A percentile compares a stretch with the other conserved stretches of the same genome.
phyloP scores from a whole-genome alignment of 1,284 basidiomycete genomes.

The Clitocybe nebularis region DNA sequence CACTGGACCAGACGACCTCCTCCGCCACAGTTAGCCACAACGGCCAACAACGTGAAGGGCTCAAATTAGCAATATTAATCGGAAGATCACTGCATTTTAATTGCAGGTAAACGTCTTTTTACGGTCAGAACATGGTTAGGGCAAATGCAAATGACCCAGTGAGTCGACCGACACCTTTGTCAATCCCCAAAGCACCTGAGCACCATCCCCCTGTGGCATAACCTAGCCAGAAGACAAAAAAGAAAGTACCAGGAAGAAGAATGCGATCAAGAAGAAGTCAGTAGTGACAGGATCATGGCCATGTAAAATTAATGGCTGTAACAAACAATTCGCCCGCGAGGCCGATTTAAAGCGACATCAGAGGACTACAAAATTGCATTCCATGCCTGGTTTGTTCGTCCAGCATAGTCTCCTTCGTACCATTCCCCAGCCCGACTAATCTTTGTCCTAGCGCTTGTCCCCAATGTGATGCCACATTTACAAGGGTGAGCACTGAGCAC shows the following conservation, averaged over 20 bases:
- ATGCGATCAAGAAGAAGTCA: slow-evolving; percentile 40
- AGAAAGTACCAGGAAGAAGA: slow-evolving; percentile 40
- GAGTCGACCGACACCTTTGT: slow-evolving; percentile 13
- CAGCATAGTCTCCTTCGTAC: slow-evolving; percentile 9
- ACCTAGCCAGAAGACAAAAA: slow-evolving; percentile 44
- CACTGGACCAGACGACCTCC: slow-evolving; percentile 5
- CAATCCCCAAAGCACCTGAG: slow-evolving; percentile 7
- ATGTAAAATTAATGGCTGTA: slow-evolving; percentile 72
- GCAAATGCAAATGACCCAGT: slow-evolving; percentile 16
- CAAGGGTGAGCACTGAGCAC: slow-evolving; percentile 48
- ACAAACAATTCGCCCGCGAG: slow-evolving; percentile 73
- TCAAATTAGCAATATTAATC: not conserved
- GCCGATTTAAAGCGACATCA: slow-evolving; percentile 77
- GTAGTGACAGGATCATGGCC: slow-evolving; percentile 59
- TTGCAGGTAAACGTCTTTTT: slow-evolving; percentile 1
- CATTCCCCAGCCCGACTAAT: slow-evolving; percentile 12
- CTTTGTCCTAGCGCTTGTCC: slow-evolving; percentile 53
- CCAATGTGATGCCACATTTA: slow-evolving; percentile 74
- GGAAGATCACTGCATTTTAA: not conserved
- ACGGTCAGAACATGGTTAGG: slow-evolving; percentile 11
- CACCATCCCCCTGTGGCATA: slow-evolving; percentile 10
- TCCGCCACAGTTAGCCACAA: slow-evolving; percentile 9
- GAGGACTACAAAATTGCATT: slow-evolving; percentile 69
- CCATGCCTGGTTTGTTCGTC: slow-evolving; percentile 66
- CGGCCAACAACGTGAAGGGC: slow-evolving; percentile 2